Evolutionary conservation across 2,329 filamentous ascomycete genomes (phyloP).

Genomic region (Fusarium setosum): DNA sequence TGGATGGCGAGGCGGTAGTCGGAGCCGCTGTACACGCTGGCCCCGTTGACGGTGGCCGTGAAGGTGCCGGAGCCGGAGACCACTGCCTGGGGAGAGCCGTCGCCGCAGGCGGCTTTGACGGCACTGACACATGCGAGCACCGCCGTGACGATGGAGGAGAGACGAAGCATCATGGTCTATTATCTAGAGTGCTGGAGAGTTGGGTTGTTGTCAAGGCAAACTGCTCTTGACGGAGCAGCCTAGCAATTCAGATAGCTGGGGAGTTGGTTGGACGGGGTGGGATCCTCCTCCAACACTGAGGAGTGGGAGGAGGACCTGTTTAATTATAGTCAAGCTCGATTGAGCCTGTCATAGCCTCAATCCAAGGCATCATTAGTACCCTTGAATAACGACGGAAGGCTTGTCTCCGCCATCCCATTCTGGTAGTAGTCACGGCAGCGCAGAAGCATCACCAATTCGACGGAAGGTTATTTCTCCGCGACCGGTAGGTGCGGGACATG

Average conservation of each 20-base stretch:
- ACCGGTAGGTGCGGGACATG: too few relatives aligned
- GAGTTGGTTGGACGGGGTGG: too few relatives aligned
- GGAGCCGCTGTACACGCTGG: constrained; percentile 61
- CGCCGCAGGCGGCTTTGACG: constrained; percentile 58
- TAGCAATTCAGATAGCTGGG: too few relatives aligned
- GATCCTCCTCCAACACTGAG: too few relatives aligned
- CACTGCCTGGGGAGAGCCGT: constrained; percentile 57
- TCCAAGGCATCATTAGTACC: neutral
- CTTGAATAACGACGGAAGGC: neutral
- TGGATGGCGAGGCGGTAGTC: constrained; percentile 67
- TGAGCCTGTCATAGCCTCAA: neutral
- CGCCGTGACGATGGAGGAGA: constrained; percentile 50
- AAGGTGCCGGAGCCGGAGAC: constrained; percentile 62
- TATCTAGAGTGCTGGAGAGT: neutral
- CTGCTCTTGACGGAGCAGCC: neutral
- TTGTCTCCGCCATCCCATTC: neutral
- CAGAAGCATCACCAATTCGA: neutral
- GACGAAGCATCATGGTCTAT: constrained; percentile 46
- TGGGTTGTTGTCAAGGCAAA: neutral
- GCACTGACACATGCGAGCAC: constrained; percentile 54
- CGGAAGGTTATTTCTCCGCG: neutral
- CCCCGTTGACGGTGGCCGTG: constrained; percentile 56
- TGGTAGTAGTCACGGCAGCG: neutral
- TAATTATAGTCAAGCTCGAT: neutral
- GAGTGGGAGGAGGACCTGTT: neutral